Evolutionary conservation across 2,329 filamentous ascomycete species (phyloP), one percentile per base, ranked within the genome.

Genomic region (Tolypocladium ovalisporum): DNA sequence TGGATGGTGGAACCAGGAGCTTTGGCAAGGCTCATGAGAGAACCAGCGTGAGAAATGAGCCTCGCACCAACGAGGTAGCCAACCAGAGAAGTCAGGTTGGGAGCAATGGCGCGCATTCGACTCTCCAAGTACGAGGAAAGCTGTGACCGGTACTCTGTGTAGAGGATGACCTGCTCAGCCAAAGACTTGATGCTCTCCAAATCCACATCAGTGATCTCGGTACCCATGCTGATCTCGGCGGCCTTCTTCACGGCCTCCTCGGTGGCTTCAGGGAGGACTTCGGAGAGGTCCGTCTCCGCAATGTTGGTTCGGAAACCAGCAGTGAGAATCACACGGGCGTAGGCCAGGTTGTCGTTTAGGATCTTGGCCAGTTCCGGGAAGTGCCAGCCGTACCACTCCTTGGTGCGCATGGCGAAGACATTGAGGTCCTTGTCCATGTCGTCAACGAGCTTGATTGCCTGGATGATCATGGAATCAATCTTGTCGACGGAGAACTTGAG

Each of bases 311-410:
- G 88, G 82, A 95, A 90, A 65, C 94, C 94, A 79, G 96, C 89
- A 63, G 87, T 83, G 54, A 96, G 77, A 58, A 99, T 90, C 58
- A 99, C 86, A 64, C 87, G 87, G 59, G 92, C 86, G 72, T 96
- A 99, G 63, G 92, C 92, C 61, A 96, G 78, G 76, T 99, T 99
- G 81, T 99, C 94, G 74, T 95, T 95, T 65, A 97, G 82, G 69
- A 97, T 96, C 77, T 92, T 93, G 69, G 90, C 92, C 82, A 99
- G 86, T 79, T 99, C 94, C 44, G 94, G 94, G 79, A 97, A 99
- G 76, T 97, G 94, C 94, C 94, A 99, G 68, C 94, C 94, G 72
- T 99, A 99, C 94, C 94, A 99, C 75, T 99, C 94, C 85, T 97
- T 97, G 61, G 97, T 91, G 73, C 94, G 84, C 94, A 99, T 99